Conservation (phyloP, 2,329 filamentous ascomycete genomes). For the Ascochyta koolunga region DNA sequence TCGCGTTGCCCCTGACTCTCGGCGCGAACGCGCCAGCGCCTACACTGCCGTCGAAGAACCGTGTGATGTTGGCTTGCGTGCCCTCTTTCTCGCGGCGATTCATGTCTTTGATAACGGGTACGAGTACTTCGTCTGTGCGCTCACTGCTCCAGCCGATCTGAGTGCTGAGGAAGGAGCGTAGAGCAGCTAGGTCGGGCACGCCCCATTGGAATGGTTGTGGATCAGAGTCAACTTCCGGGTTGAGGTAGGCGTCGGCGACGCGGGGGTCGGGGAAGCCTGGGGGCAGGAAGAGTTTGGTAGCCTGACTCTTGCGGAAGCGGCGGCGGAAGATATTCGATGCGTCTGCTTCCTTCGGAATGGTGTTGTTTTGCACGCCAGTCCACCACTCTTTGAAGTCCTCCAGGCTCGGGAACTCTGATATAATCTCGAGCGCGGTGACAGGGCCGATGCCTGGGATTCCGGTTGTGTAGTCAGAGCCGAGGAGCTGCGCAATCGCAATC, state of each 20-base stretch:
- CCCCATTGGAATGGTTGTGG: constrained; percentile 91
- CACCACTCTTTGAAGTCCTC: constrained; percentile 88
- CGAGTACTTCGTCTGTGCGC: constrained; percentile 90
- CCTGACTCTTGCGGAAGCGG: constrained; percentile 82
- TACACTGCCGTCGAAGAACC: constrained; percentile 79
- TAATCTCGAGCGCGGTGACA: constrained; percentile 90
- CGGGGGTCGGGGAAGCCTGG: constrained; percentile 76
- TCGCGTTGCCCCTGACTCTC: constrained; percentile 65
- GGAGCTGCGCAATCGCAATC: constrained; percentile 85
- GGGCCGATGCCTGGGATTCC: constrained; percentile 89
- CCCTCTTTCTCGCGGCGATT: constrained; percentile 86
- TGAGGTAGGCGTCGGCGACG: constrained; percentile 82
- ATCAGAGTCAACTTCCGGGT: constrained; percentile 83
- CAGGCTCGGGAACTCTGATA: constrained; percentile 84
- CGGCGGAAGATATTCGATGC: constrained; percentile 71
- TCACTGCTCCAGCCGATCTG: constrained; percentile 94
- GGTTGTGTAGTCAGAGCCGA: constrained; percentile 95
- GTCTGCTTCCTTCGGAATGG: constrained; percentile 65
- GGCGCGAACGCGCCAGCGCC: constrained; percentile 76
- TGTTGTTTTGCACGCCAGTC: constrained; percentile 72
- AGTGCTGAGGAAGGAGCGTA: constrained; percentile 83
- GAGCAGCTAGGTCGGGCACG: constrained; percentile 85
- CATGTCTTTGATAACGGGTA: constrained; percentile 95
- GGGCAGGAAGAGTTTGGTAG: constrained; percentile 84
- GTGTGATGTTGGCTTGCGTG: constrained; percentile 95